Evolutionary conservation across 2,329 filamentous ascomycete genomes (phyloP), one percentile per base, ranked within the genome.

Genomic region (Ceratocystis papillata): DNA sequence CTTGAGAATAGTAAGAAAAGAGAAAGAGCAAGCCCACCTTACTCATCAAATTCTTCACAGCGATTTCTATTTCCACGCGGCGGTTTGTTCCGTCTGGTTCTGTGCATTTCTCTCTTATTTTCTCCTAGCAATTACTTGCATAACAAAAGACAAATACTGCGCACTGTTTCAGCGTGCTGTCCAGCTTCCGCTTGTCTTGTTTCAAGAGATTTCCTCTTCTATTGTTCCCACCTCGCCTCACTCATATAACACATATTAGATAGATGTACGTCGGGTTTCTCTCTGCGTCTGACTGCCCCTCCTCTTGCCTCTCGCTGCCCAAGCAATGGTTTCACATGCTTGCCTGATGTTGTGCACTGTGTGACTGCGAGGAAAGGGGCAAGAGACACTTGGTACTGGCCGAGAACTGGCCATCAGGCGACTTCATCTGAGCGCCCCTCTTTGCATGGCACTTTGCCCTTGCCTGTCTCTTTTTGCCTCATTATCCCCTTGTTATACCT

Each of bases 391-490:
- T 55, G 25, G 20, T 15, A 25, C 50, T 12, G 20, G 46, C 50
- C 17, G n/a, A 55, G 12, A 55, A 55, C 20, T 55, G 50, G 37
- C 37, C 12, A 25, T 55, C 50, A 55, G 50, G 50, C 50, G 20
- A 28, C 50, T 28, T 25, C 12, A 30, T 55, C 50, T 15, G 20
- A 30, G 20, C 12, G 5, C 22, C 20, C 22, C 50, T 28, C 50
- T 55, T 55, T 55, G 50, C 50, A 55, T 28, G 50, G 10, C 50
- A 55, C 22, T 55, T 15, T 55, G 50, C 10, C 50, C 10, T 55
- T 55, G 17, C 12, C 12, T 55, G 10, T 41, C 37, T 55, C 12
- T 55, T 55, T 55, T 20, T 55, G 12, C 22, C 20, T 55, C 20
- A 25, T 55, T 25, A 8, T 50, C 46, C 5, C 20, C 22, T 50